Percentiles rank a stretch among this genome's conserved stretches.
Evolutionary conservation across 2,329 filamentous ascomycete genomes (phyloP).

Genomic region (Aspergillus calidoustus): DNA sequence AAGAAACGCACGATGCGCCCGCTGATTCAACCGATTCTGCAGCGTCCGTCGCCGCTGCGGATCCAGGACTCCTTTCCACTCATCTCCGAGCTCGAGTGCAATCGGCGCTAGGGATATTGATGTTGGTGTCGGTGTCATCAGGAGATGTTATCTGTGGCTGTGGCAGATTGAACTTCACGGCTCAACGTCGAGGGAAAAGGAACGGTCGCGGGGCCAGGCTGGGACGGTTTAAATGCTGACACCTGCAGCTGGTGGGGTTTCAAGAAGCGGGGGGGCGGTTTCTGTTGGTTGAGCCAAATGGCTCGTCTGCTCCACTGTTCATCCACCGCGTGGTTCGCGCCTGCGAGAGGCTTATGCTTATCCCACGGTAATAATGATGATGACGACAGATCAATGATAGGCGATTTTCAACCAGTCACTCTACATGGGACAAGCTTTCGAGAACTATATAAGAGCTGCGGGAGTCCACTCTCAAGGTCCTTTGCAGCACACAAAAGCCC

Average conservation of each 20-base stretch:
- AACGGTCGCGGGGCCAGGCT: neutral
- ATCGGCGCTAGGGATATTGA: neutral
- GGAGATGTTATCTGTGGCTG: no score
- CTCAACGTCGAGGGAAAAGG: neutral
- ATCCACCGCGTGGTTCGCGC: neutral
- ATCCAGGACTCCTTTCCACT: slow-evolving; percentile 18
- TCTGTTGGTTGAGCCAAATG: neutral
- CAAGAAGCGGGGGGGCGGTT: neutral
- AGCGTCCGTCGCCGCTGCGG: slow-evolving; percentile 21
- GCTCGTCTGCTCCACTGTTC: neutral
- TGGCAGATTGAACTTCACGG: no score
- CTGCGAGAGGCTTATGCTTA: no score
- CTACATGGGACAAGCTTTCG: no score
- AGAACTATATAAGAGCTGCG: no score
- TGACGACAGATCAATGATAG: no score
- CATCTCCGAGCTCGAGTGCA: neutral
- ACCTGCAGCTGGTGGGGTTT: neutral
- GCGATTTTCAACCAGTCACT: no score
- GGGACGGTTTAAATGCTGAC: slow-evolving; percentile 7
- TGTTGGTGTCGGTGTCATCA: neutral
- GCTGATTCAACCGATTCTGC: slow-evolving; percentile 29
- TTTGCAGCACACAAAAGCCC: no score
- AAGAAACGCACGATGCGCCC: slow-evolving; percentile 24
- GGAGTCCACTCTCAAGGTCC: no score
- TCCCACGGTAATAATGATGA: no score